These are phyloP conservation scores for Solanum pinnatisectum DNA, from an alignment of 257 asterid genomes.

Conservation along the genomic window DNA sequence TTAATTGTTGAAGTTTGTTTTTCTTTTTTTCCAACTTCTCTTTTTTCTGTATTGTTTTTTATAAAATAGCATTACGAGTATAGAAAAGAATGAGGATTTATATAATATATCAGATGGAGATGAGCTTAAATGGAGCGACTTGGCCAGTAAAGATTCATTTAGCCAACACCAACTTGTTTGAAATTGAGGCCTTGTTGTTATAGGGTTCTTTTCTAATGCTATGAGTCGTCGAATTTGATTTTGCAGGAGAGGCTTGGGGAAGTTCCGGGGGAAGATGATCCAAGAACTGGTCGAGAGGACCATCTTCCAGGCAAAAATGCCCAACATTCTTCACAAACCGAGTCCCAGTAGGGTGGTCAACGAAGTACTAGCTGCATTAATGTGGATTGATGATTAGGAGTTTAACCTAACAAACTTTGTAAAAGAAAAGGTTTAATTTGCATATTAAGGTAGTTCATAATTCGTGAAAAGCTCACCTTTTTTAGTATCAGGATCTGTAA, in stretches of 20 bases:
- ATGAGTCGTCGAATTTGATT: not conserved
- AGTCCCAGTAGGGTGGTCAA: constrained; percentile 15
- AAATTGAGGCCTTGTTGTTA: not conserved
- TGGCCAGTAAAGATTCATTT: not conserved
- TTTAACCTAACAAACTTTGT: constrained; percentile 39
- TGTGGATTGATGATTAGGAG: constrained; percentile 22
- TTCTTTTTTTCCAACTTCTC: not conserved
- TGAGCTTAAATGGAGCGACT: not conserved
- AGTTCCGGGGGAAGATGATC: constrained; percentile 52
- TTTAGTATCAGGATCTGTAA: constrained; percentile 5
- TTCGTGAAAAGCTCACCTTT: constrained; percentile 6
- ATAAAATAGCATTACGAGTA: not conserved
- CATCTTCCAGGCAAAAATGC: constrained; percentile 26
- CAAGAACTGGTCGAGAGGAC: constrained; percentile 38
- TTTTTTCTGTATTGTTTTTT: not conserved
- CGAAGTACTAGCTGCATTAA: constrained; percentile 14
- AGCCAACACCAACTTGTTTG: not conserved
- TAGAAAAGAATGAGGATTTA: not conserved
- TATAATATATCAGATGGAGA: not conserved
- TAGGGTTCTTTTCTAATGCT: not conserved
- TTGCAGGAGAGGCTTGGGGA: constrained; percentile 75
- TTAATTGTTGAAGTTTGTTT: not conserved
- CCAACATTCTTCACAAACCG: constrained; percentile 22
- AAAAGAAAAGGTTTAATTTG: constrained; percentile 18
- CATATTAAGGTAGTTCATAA: constrained; percentile 34